Evolutionary conservation across 805 yeast genomes (phyloP).

Genomic region (Starmerella cellae): DNA sequence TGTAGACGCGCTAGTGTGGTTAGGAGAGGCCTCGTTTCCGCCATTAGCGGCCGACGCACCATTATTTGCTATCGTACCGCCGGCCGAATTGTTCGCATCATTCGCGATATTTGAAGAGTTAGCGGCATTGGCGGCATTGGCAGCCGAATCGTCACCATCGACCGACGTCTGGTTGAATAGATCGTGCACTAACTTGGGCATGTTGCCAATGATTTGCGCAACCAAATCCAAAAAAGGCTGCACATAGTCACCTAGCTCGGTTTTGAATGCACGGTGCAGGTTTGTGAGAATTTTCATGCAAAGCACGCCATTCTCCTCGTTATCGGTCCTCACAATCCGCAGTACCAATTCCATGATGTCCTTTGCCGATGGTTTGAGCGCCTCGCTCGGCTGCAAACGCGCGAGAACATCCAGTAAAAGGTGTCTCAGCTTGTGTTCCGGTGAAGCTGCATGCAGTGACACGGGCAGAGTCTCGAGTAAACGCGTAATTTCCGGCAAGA

Average conservation of each 20-base stretch:
- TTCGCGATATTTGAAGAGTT: not conserved
- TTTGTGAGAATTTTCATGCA: conserved; percentile 80
- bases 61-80: not conserved
- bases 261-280: conserved; percentile 72
- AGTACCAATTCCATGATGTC: conserved; percentile 48
- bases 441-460: conserved; percentile 12
- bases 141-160: not conserved
- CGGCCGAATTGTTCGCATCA: not conserved
- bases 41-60: not conserved
- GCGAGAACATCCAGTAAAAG: conserved; percentile 66
- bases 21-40: conserved; percentile 1
- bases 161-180: conserved; percentile 36
- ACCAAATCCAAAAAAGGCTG: conserved; percentile 67
- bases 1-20: conserved; percentile 33
- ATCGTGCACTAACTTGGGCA: conserved; percentile 59
- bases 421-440: conserved; percentile 47
- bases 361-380: conserved; percentile 56
- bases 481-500: conserved; percentile 57
- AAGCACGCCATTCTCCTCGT: conserved; percentile 89
- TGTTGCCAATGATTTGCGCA: conserved; percentile 61
- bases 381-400: conserved; percentile 70
- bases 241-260: conserved; percentile 52
- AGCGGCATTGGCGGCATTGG: no score
- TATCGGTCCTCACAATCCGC: conserved; percentile 53
- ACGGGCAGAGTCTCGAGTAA: conserved; percentile 52